Evolutionary conservation across 768 basidiomycete species (phyloP).

Genomic region (Coprinellus micaceus): DNA sequence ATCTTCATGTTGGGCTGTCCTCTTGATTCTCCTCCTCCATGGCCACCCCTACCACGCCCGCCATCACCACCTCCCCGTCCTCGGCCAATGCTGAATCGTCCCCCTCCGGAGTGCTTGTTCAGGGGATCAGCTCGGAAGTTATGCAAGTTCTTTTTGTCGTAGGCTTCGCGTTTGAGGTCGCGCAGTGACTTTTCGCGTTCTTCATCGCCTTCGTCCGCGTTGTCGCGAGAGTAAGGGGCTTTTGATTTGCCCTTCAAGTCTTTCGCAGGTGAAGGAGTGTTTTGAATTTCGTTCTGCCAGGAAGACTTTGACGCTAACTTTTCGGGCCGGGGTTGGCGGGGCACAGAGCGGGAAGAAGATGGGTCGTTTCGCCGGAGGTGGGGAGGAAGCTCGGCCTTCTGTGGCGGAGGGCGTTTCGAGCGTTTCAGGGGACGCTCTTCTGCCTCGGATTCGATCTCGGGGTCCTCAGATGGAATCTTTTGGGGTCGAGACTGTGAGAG

Average conservation of each 20-base stretch:
- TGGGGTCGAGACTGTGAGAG: background rate
- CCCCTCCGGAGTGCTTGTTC: slow-evolving; percentile 5
- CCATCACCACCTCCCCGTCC: slow-evolving; percentile 19
- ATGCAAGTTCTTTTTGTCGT: slow-evolving; percentile 55
- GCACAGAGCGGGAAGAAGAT: background rate
- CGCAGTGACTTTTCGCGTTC: slow-evolving; percentile 32
- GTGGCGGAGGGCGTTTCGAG: background rate
- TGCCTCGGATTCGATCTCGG: background rate
- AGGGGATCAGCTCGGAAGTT: slow-evolving; percentile 50
- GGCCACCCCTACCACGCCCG: background rate
- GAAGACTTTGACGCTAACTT: background rate
- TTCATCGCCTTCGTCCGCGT: slow-evolving; percentile 12
- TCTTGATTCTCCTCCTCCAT: slow-evolving; percentile 31
- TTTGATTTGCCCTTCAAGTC: background rate
- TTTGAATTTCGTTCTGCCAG: slow-evolving; percentile 7
- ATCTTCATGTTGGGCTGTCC: slow-evolving; percentile 73
- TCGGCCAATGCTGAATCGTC: background rate
- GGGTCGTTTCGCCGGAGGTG: background rate
- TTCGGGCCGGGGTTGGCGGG: background rate
- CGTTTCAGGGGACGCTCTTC: slow-evolving; percentile 1
- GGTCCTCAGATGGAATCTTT: background rate
- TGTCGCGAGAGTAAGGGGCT: slow-evolving; percentile 13
- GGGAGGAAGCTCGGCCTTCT: background rate
- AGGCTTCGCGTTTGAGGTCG: slow-evolving; percentile 60
- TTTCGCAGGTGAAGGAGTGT: slow-evolving; percentile 1